Evolutionary conservation across 1,284 basidiomycete genomes (phyloP), one percentile per base, ranked within the genome.

Genomic region (Cryptococcus sp.): DNA sequence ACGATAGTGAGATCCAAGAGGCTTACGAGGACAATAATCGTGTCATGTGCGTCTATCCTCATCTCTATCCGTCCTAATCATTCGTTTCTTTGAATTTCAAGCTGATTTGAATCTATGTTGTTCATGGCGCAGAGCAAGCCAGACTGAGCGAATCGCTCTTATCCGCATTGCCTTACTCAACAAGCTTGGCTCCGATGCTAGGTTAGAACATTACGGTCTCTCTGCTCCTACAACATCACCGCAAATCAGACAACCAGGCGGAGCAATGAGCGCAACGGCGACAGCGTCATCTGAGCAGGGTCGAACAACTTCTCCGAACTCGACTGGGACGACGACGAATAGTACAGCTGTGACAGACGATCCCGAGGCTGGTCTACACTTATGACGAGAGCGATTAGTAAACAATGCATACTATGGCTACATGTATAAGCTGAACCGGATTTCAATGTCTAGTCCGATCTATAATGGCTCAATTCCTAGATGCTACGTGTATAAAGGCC

Each of bases 1-100:
- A 68, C 41, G 71, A 72, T 64, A 70, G 80, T 3, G 84, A 83
- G 54, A 74, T 84, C 23, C 65, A 60, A n/a, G 72, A 82, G 39
- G 85, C 84, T 4, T 66, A 82, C 10, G 71, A 79, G 54, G 85
- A 87, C 76, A 86, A 86, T 66, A 80, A 83, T 56, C 70, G 66
- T 10, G 82, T 83, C 19, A 85, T 86, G 84, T 84, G 52, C 50
- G 83, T 78, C 15, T 16, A n/a, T 15, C 27, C 22, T 27, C 31
- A 5, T 25, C 39, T 27, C 45, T n/a, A n/a, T 10, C 10, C 31
- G 3, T 35, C 31, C 10, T 35, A 8, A 35, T 35, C 13, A 2
- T 35, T 35, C 31, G 31, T 10, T 25, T 13, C 42, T 50, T 38
- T 27, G 41, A 22, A 13, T 13, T n/a, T n/a, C n/a, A n/a, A 38